Evolutionary conservation across 257 asterid species (phyloP).

Genomic region (Solanum microdontum): DNA sequence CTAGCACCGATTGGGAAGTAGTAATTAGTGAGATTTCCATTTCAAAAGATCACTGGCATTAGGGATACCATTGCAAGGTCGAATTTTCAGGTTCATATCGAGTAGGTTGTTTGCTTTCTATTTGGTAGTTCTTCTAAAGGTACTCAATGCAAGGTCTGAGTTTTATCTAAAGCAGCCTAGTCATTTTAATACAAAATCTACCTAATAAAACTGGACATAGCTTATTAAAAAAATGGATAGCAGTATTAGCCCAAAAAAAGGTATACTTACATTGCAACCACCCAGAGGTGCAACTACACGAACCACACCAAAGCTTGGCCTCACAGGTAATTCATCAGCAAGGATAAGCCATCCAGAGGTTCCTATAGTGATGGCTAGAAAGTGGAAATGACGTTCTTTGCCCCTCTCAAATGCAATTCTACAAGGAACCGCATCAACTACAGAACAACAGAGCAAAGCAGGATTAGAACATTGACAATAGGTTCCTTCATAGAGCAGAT

Average conservation of each 20-base stretch:
- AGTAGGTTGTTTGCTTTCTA: neutral
- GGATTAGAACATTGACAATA: neutral
- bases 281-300: constrained; percentile 85
- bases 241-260: constrained; percentile 11
- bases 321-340: constrained; percentile 57
- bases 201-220: neutral
- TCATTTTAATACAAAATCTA: neutral
- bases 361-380: constrained; percentile 63
- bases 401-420: constrained; percentile 98
- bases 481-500: neutral
- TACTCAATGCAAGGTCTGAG: neutral
- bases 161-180: neutral
- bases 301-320: constrained; percentile 50
- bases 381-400: constrained; percentile 73
- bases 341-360: constrained; percentile 86
- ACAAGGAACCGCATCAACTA: constrained; percentile 84
- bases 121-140: neutral
- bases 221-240: neutral
- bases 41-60: neutral
- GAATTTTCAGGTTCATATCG: neutral
- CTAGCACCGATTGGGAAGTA: neutral
- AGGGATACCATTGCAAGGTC: neutral
- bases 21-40: neutral
- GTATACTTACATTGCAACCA: constrained; percentile 80
- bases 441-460: constrained; percentile 7